Percentiles rank a stretch among this genome's conserved stretches.
phyloP scores from a whole-genome alignment of 2,329 filamentous ascomycete genomes.

The Emmonsia crescens region DNA sequence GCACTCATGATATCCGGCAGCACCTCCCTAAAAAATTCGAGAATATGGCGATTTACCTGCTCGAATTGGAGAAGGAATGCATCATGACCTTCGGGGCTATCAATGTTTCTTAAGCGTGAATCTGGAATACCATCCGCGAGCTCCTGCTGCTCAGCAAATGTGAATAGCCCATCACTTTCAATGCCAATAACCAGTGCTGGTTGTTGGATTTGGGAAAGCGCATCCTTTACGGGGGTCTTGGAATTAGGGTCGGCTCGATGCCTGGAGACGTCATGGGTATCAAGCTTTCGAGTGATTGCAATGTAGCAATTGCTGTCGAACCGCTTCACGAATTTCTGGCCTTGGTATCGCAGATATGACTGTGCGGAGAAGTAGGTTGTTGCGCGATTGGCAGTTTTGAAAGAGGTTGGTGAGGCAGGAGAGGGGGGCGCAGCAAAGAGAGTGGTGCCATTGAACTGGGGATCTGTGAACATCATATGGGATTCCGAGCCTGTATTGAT shows the following conservation, averaged over 20 bases:
- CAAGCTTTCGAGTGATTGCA: constrained; percentile 92
- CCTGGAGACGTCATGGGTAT: constrained; percentile 89
- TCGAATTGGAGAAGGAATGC: constrained; percentile 95
- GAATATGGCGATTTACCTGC: constrained; percentile 81
- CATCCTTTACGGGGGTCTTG: constrained; percentile 51
- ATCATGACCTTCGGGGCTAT: constrained; percentile 90
- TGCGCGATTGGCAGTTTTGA: constrained; percentile 28
- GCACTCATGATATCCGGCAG: constrained; percentile 79
- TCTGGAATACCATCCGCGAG: constrained; percentile 71
- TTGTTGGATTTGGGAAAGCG: constrained; percentile 72
- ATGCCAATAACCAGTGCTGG: constrained; percentile 88
- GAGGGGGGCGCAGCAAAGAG: constrained; percentile 37
- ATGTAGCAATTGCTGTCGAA: constrained; percentile 99
- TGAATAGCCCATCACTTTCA: constrained; percentile 90
- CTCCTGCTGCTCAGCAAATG: constrained; percentile 92
- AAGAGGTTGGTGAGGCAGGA: constrained; percentile 20
- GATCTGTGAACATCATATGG: constrained; percentile 43
- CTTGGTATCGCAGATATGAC: constrained; percentile 94
- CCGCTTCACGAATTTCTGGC: constrained; percentile 88
- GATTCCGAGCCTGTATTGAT: constrained; percentile 9
- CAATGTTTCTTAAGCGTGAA: constrained; percentile 71
- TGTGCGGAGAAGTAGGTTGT: constrained; percentile 96
- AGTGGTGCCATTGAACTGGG: constrained; percentile 60
- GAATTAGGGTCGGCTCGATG: constrained; percentile 45
- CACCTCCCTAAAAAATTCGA: constrained; percentile 71